Evolutionary conservation across 1,139 yeast genomes (phyloP), one percentile per base, ranked within the genome.

Genomic region (Torulaspora pretoriensis): DNA sequence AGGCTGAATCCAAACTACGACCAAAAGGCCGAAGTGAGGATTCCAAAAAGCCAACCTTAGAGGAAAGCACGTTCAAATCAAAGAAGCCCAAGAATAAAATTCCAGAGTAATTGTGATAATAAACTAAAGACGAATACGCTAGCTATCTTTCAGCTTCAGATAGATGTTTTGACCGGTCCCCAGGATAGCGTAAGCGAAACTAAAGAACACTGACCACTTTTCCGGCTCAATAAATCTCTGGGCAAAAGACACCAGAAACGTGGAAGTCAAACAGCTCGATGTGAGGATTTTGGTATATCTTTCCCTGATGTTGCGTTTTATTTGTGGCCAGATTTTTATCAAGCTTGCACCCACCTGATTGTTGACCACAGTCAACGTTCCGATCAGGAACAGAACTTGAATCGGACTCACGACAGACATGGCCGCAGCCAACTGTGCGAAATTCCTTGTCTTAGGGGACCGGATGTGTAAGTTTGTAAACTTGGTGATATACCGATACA

Each of bases 151-250:
- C 43, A 67, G 60, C 69, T 83, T 83, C 59, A 83, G 70, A 57
- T 75, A 70, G 37, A 83, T 77, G 64, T 88, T 88, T 65, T 87
- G 92, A 55, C 78, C 77, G 3, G 95, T 86, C 13, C 92, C 89
- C 52, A 88, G 68, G 31, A 83, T 63, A 59, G 87, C 87, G 56
- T 81, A 85, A 34, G 87, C 81, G 49, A 83, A 60, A 50, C 81
- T 81, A 69, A 86, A 86, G 68, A 85, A 85, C 2, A 87, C 87
- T 7, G 86, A 88, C 96, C 96, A 88, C 38, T 83, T 74, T 52
- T 82, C 81, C 10, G 88, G 88, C 13, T 78, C 75, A 26, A 88
- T 62, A 59, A 75, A 83, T 47, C 73, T 78, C 63, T 88, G 96
- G n/a, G 96, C 95, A 44, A 83, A 54, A 3, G 74, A 59, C 2